Conservation (phyloP, 129 eudicot species). For the Apium graveolens region DNA sequence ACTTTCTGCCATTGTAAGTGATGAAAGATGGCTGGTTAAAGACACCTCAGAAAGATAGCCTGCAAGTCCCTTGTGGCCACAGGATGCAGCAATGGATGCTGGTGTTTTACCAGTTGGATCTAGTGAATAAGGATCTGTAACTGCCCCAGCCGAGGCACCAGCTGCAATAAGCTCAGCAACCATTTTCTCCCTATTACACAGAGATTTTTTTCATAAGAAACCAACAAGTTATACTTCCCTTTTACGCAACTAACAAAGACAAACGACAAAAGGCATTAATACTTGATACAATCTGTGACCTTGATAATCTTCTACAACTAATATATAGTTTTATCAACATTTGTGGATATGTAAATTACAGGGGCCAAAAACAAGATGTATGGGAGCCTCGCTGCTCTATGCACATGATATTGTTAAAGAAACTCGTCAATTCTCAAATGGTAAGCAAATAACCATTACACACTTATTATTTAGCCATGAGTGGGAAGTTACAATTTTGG, state of each 20-base stretch:
- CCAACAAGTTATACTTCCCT: not conserved
- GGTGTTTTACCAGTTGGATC: conserved; percentile 87
- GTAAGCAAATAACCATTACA: too few species aligned
- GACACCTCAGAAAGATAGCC: conserved; percentile 90
- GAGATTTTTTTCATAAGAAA: not conserved
- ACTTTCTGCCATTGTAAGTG: conserved; percentile 57
- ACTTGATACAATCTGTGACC: not conserved
- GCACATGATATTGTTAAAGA: not conserved
- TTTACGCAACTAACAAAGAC: not conserved
- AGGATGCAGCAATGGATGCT: conserved; percentile 72
- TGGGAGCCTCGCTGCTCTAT: not conserved
- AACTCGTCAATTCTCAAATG: not conserved
- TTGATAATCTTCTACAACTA: not conserved
- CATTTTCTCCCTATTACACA: conserved; percentile 74
- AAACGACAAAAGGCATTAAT: not conserved
- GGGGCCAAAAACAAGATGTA: not conserved
- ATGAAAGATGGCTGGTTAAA: conserved; percentile 75
- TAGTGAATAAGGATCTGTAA: conserved; percentile 76
- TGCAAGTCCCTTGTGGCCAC: conserved; percentile 90
- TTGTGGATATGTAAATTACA: not conserved
- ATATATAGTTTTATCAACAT: not conserved
- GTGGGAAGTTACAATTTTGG: not conserved
- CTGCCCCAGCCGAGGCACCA: conserved; percentile 87
- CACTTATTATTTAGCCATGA: not conserved
- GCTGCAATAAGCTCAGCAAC: conserved; percentile 88